Base-by-base conservation (phyloP, 2,329 filamentous ascomycete genomes). In the Colletotrichum sp. region DNA sequence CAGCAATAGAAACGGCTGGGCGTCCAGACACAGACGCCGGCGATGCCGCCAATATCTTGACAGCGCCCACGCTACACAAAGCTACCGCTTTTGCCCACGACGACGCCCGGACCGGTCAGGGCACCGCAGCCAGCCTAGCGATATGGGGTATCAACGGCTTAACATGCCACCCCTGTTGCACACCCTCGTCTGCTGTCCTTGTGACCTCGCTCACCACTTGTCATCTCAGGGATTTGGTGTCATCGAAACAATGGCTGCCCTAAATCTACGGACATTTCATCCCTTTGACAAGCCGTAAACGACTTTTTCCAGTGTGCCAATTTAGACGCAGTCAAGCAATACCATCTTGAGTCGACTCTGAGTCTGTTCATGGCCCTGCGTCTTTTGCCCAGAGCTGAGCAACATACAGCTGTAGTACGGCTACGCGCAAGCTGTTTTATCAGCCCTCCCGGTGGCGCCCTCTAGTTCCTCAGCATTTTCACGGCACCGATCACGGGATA, bases 31-130 rank as follows among this genome's bases (percentile, higher is more conserved):
- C 18, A 66, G 38, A 71, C 61, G 43, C 61, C 67, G 71, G 62
- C 13, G 33, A 66, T 62, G 71, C 68, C 68, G 71, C 68, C 68
- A 57, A 58, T 59, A 71, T 54, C 27, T 66, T 66, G 71, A 73
- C 71, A 71, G 68, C 71, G 66, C 70, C 59, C 70, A 65, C 59
- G 66, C 66, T 61, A 65, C 66, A 58, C 66, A 64, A 43, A 54
- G 34, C 54, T 55, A 59, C 70, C 38, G 18, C 54, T 51, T 54
- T 43, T 66, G 68, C 62, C 57, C 15, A 62, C 68, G 21, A 69
- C 62, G 24, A 71, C 71, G 71, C 68, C 71, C 68, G 71, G 71
- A 71, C 71, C 61, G 68, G 62, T 71, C 67, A 73, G 43, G 71
- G 71, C 71, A 71, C 27, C 27, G 21, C 68, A 57, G 55, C 62